These are phyloP conservation scores for Starmerella geochares DNA, from an alignment of 805 yeast species.

Conservation along the genomic window DNA sequence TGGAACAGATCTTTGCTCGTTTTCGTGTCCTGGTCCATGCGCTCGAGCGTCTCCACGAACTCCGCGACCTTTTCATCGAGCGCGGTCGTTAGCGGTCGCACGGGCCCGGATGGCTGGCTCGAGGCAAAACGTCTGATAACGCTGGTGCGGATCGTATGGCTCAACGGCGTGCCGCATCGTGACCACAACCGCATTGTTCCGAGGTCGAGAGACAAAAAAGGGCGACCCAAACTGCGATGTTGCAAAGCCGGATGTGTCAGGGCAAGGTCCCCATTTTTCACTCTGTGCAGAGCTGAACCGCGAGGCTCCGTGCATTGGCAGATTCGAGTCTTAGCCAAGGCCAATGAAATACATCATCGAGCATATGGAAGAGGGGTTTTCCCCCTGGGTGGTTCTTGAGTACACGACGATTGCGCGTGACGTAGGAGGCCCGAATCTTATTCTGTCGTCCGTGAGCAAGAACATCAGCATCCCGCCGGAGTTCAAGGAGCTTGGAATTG, in stretches of 20 bases:
- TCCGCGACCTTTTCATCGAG: slow-evolving; percentile 15
- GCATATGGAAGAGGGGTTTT: slow-evolving; percentile 95
- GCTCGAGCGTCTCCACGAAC: slow-evolving; percentile 17
- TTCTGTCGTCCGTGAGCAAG: slow-evolving; percentile 65
- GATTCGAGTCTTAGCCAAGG: too few relatives aligned
- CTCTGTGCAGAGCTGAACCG: neutral
- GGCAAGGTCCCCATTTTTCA: slow-evolving; percentile 3
- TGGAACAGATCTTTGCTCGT: slow-evolving; percentile 16
- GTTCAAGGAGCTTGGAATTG: slow-evolving; percentile 31
- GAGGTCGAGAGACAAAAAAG: neutral
- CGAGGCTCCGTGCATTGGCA: too few relatives aligned
- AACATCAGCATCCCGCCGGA: slow-evolving; percentile 58
- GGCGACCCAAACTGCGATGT: neutral
- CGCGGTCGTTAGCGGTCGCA: slow-evolving; percentile 11
- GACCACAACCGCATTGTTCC: slow-evolving; percentile 5
- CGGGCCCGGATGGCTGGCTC: slow-evolving; percentile 1
- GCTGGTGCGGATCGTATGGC: slow-evolving; percentile 1
- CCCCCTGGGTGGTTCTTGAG: slow-evolving; percentile 90
- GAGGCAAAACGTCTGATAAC: neutral
- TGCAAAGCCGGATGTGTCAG: slow-evolving; percentile 1
- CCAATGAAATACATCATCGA: slow-evolving; percentile 70
- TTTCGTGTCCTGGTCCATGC: slow-evolving; percentile 18
- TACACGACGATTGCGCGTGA: slow-evolving; percentile 74
- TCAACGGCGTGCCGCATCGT: neutral
- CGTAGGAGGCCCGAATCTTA: slow-evolving; percentile 65